Percentiles rank a stretch among this genome's conserved stretches.
phyloP scores from a whole-genome alignment of 108 stramenopile genomes.

The Skeletonema menzelii region DNA sequence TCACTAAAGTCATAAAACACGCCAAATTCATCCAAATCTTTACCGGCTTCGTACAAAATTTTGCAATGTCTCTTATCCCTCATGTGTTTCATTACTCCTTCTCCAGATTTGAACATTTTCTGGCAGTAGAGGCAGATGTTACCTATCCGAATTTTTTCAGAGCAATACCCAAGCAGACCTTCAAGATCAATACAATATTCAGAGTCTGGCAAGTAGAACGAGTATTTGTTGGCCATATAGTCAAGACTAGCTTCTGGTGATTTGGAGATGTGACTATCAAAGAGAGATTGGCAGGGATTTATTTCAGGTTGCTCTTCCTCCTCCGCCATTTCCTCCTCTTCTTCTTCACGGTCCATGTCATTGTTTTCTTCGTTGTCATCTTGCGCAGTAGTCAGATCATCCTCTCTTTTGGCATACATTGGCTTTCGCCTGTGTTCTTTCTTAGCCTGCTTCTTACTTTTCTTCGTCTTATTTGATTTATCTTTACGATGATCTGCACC shows the following conservation, averaged over 20 bases:
- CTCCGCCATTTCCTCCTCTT: conserved; percentile 30
- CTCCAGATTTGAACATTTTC: conserved; percentile 61
- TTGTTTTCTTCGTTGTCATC: background rate
- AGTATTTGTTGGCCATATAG: conserved; percentile 76
- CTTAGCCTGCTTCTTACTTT: conserved; percentile 33
- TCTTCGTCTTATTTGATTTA: conserved; percentile 25
- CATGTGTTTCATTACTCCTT: conserved; percentile 88
- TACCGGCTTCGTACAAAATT: conserved; percentile 86
- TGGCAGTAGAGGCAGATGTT: conserved; percentile 94
- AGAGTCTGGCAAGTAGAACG: conserved; percentile 92
- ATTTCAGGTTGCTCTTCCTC: conserved; percentile 75
- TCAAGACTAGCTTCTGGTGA: conserved; percentile 63
- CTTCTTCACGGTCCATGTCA: conserved; percentile 11
- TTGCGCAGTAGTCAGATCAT: background rate
- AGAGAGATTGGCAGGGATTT: conserved; percentile 84
- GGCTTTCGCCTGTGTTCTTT: conserved; percentile 42
- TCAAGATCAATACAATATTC: conserved; percentile 84
- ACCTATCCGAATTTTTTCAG: conserved; percentile 95
- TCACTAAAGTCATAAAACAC: conserved; percentile 94
- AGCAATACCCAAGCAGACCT: conserved; percentile 88
- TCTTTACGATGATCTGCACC: conserved; percentile 73
- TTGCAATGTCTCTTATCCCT: conserved; percentile 84
- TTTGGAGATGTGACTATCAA: conserved; percentile 69
- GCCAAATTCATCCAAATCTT: conserved; percentile 92
- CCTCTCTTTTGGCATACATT: conserved; percentile 28